Conservation (phyloP, 345 rosid species). For the Brassica juncea region DNA sequence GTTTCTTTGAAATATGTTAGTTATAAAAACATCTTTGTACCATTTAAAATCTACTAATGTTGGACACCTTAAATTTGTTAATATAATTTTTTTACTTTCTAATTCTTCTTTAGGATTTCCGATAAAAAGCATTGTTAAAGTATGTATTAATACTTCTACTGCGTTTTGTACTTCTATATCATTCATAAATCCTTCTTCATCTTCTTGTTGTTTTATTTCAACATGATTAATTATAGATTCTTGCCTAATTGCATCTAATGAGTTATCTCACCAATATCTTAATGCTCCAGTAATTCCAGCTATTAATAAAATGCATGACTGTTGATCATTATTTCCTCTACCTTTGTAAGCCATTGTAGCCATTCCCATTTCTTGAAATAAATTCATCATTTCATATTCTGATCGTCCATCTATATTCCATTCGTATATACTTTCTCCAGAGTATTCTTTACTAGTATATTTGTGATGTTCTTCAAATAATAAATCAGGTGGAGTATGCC, state of each 20-base stretch:
- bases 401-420: not conserved
- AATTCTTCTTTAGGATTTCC: not conserved
- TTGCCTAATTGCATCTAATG: not conserved
- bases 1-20: not conserved
- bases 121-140: too few relatives aligned
- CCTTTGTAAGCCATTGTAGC: not conserved
- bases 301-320: not conserved
- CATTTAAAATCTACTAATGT: not conserved
- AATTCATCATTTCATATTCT: not conserved
- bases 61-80: too few relatives aligned
- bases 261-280: too few relatives aligned
- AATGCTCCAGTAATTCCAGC: not conserved
- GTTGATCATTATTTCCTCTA: not conserved
- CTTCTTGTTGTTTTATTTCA: not conserved
- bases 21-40: not conserved
- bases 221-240: not conserved
- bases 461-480: too few relatives aligned
- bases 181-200: not conserved
- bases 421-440: not conserved
- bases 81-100: not conserved
- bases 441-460: not conserved
- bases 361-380: not conserved
- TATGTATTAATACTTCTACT: not conserved
- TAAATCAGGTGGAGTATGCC: too few relatives aligned
- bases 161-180: not conserved